Percentiles rank a stretch among this genome's conserved stretches.
phyloP scores from a whole-genome alignment of 2,329 filamentous ascomycete genomes.

The Plectosphaerella plurivora region DNA sequence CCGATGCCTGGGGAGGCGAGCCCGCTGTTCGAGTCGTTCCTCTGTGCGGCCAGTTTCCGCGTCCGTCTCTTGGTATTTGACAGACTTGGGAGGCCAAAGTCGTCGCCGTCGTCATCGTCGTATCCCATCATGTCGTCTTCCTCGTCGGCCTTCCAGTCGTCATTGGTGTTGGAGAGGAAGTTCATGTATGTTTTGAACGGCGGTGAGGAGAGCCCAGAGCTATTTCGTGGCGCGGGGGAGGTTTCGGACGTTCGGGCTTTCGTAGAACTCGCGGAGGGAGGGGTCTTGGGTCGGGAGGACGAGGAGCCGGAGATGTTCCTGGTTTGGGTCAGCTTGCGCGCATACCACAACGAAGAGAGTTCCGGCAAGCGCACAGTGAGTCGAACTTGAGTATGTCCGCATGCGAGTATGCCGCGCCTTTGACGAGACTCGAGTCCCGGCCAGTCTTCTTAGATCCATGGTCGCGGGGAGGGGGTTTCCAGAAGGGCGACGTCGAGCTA shows the following conservation, averaged over 20 bases:
- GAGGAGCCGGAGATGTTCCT: constrained; percentile 54
- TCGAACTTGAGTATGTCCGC: constrained; percentile 90
- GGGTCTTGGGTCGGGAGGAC: constrained; percentile 68
- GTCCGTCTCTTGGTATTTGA: constrained; percentile 82
- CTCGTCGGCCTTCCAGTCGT: constrained; percentile 75
- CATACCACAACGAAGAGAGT: neutral
- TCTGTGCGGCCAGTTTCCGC: constrained; percentile 44
- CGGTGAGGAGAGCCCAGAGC: constrained; percentile 53
- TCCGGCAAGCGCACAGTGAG: constrained; percentile 54
- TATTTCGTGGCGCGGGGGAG: constrained; percentile 47
- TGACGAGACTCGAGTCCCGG: constrained; percentile 67
- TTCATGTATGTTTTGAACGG: constrained; percentile 72
- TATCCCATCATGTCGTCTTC: constrained; percentile 73
- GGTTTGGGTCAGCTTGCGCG: neutral
- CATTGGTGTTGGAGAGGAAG: constrained; percentile 75
- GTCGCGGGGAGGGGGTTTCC: constrained; percentile 59
- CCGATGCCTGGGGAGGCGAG: constrained; percentile 29
- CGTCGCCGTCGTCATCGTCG: constrained; percentile 86
- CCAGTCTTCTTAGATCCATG: constrained; percentile 46
- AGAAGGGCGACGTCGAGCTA: constrained; percentile 87
- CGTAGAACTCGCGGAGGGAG: constrained; percentile 56
- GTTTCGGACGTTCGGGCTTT: constrained; percentile 50
- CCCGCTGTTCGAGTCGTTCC: constrained; percentile 20
- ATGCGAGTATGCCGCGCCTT: constrained; percentile 94
- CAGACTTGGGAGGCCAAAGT: constrained; percentile 90